Conservation (phyloP, 176 grass and related monocot genomes). For the Raddia distichophylla region DNA sequence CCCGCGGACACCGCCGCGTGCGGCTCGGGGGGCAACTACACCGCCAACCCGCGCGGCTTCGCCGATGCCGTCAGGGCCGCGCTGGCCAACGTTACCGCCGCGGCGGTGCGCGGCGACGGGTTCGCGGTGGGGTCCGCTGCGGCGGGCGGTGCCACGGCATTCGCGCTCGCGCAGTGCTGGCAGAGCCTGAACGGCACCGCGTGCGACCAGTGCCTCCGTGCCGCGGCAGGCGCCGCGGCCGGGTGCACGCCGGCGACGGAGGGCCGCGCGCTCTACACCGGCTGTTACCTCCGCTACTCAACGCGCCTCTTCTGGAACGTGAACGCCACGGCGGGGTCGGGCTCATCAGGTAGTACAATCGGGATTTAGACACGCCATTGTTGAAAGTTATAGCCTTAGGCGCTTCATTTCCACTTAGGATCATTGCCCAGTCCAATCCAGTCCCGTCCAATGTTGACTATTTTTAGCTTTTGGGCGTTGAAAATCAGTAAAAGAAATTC, state of each 20-base stretch:
- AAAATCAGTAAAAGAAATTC: background rate
- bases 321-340: slow-evolving; percentile 35
- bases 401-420: background rate
- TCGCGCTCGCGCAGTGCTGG: slow-evolving; percentile 85
- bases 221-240: slow-evolving; percentile 48
- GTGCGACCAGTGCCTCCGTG: slow-evolving; percentile 65
- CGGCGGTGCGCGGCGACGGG: slow-evolving; percentile 30
- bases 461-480: background rate
- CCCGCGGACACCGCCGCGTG: slow-evolving; percentile 23
- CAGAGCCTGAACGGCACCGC: slow-evolving; percentile 52
- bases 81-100: slow-evolving; percentile 53
- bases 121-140: slow-evolving; percentile 53
- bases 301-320: slow-evolving; percentile 69
- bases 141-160: slow-evolving; percentile 41
- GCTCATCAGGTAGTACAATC: slow-evolving; percentile 49
- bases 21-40: slow-evolving; percentile 25
- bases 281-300: slow-evolving; percentile 81
- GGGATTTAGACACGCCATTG: background rate
- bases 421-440: background rate
- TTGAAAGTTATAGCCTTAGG: background rate
- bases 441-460: slow-evolving; percentile 24
- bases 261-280: slow-evolving; percentile 66
- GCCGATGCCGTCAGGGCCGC: slow-evolving; percentile 41
- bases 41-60: slow-evolving; percentile 45
- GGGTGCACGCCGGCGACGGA: slow-evolving; percentile 63